Percentiles rank a stretch among this genome's conserved stretches.
phyloP scores from a whole-genome alignment of 441 rosid species.

The Euphorbia schlechtendalii region DNA sequence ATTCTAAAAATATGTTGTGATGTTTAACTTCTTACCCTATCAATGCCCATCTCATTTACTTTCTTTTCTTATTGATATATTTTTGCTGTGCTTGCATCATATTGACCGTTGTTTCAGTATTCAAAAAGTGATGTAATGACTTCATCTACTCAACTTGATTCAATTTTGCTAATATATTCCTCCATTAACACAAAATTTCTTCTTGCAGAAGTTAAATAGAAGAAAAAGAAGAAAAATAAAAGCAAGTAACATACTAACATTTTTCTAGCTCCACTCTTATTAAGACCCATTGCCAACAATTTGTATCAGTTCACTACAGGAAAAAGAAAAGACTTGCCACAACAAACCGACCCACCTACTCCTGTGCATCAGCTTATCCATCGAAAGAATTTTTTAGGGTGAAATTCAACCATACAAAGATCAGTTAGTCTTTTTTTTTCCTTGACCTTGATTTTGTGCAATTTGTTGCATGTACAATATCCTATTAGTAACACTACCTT shows the following conservation, averaged over 20 bases:
- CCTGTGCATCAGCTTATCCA: constrained; percentile 67
- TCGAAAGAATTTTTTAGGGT: constrained; percentile 93
- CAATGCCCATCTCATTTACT: background rate
- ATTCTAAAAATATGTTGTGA: background rate
- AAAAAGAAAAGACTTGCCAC: constrained; percentile 70
- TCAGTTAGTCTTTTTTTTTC: constrained; percentile 46
- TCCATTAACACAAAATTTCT: constrained; percentile 10
- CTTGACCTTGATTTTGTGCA: background rate
- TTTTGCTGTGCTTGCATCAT: background rate
- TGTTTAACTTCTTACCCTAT: background rate
- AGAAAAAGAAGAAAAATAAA: constrained; percentile 91
- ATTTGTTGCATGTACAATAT: background rate
- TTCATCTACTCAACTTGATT: background rate
- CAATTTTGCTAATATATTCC: constrained; percentile 8
- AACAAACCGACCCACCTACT: constrained; percentile 87
- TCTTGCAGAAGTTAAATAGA: constrained; percentile 61
- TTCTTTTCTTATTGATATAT: background rate
- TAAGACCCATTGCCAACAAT: background rate
- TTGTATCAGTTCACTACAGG: constrained; percentile 33
- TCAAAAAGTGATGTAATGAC: background rate
- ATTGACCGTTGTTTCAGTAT: background rate
- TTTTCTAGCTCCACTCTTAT: constrained; percentile 12
- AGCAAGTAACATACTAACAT: constrained; percentile 87
- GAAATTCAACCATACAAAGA: constrained; percentile 93
- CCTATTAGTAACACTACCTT: background rate